These are phyloP conservation scores for Huntiella moniliformis DNA, from an alignment of 2,329 filamentous ascomycete species.

Conservation along the genomic window DNA sequence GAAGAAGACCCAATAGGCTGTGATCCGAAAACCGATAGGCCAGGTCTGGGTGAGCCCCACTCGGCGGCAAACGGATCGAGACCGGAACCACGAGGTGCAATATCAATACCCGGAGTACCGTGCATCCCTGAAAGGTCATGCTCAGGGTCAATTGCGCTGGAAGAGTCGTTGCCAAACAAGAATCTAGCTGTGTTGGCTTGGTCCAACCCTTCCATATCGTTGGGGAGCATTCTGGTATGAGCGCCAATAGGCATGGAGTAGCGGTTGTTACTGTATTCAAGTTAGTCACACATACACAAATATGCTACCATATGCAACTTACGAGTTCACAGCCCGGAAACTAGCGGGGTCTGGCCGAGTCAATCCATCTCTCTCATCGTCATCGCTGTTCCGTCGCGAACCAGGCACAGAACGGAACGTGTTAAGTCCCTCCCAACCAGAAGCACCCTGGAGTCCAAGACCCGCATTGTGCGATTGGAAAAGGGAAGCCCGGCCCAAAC, in stretches of 20 bases:
- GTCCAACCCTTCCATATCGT: slow-evolving; percentile 43
- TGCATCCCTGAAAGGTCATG: slow-evolving; percentile 1
- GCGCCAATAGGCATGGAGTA: slow-evolving; percentile 79
- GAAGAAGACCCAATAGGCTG: slow-evolving; percentile 9
- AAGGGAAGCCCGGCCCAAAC: slow-evolving; percentile 36
- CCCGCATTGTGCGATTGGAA: slow-evolving; percentile 58
- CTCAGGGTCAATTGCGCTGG: slow-evolving; percentile 2
- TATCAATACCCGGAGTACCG: slow-evolving; percentile 12
- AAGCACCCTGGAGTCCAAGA: slow-evolving; percentile 33
- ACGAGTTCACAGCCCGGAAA: slow-evolving; percentile 60
- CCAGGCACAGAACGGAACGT: slow-evolving; percentile 73
- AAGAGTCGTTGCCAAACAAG: slow-evolving; percentile 56
- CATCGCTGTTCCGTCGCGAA: slow-evolving; percentile 78
- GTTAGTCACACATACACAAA: not conserved
- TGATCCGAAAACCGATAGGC: slow-evolving; percentile 6
- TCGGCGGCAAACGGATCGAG: slow-evolving; percentile 19
- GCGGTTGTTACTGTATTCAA: slow-evolving; percentile 38
- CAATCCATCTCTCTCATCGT: slow-evolving; percentile 67
- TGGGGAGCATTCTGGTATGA: slow-evolving; percentile 46
- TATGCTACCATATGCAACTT: slow-evolving; percentile 28
- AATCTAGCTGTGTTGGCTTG: slow-evolving; percentile 74
- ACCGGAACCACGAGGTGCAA: slow-evolving; percentile 23
- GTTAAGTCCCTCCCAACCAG: slow-evolving; percentile 39
- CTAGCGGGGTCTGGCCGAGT: slow-evolving; percentile 50
- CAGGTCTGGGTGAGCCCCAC: slow-evolving; percentile 14